Evolutionary conservation across 441 rosid genomes (phyloP), one percentile per base, ranked within the genome.

Genomic region (Flueggea neowawraea): DNA sequence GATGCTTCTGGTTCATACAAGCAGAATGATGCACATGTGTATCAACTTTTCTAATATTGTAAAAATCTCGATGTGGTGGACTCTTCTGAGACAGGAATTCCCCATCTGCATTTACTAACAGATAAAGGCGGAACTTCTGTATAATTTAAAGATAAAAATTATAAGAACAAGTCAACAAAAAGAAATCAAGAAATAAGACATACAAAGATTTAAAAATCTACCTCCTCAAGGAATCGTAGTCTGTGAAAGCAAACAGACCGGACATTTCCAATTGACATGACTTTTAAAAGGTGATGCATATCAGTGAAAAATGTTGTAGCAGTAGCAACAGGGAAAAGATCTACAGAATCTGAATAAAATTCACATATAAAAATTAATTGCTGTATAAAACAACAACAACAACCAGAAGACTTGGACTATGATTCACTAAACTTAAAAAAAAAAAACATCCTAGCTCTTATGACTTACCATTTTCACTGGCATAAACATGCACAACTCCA

Each of bases 1-100:
- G 90, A 80, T 87, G 94, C 71, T 84, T 87, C 77, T 82, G 90
- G 78, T 87, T 87, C 94, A 84, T 87, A 75, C 94, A 87, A 17
- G 94, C 90, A 63, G 94, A 84, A 71, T 87, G 94, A 75, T 87
- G 90, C 61, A 87, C 85, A 67, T 87, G 90, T 4, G 94, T 87
- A 67, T 87, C 94, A 48, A 87, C 94, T 78, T 87, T 87, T 58
- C 94, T 78, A 60, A 82, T 81, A 66, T 87, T 87, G 73, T 87
- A 87, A 71, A 87, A 87, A 79, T 87, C 94, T 14, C 94, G 88
- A 58, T 87, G 90, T 7, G 94, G 85, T 41, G 94, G 90, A 78
- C 88, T 58, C 77, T 87, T 87, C 76, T 87, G 90, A 59, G 75
- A 84, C 55, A 87, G 61, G 72, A 83, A 87, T 66, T 87, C 94